These are phyloP conservation scores for Ganoderma leucocontextum DNA, from an alignment of 1,284 basidiomycete species.

Conservation along the genomic window DNA sequence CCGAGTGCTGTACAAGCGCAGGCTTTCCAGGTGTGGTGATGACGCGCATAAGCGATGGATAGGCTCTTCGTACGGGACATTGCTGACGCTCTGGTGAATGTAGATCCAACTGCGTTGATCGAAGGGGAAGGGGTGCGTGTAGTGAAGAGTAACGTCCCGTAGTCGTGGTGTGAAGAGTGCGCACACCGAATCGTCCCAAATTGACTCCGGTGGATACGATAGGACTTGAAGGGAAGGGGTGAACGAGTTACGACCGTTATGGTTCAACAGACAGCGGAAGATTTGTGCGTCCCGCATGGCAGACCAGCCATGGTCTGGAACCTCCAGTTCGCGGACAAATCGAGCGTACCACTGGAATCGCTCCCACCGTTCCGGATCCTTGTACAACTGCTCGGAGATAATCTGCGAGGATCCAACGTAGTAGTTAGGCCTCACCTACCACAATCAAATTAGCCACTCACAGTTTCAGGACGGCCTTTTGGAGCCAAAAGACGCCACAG, in stretches of 20 bases:
- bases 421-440: neutral
- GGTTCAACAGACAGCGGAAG: neutral
- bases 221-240: neutral
- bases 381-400: neutral
- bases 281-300: neutral
- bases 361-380: neutral
- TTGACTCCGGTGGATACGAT: neutral
- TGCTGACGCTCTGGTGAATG: neutral
- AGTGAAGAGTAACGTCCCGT: neutral
- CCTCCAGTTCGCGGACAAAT: slow-evolving; percentile 1
- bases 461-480: neutral
- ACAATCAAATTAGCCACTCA: neutral
- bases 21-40: neutral
- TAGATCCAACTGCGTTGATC: neutral
- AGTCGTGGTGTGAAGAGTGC: neutral
- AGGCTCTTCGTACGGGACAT: neutral
- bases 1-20: neutral
- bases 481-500: slow-evolving; percentile 7
- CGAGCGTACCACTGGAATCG: slow-evolving; percentile 2
- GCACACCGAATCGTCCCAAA: neutral
- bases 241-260: neutral
- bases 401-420: neutral
- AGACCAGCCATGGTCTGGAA: neutral
- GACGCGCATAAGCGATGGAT: neutral
- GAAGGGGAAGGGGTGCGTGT: neutral